phyloP scores from a whole-genome alignment of 257 asterid species.

The Nicotiana noctiflora region DNA sequence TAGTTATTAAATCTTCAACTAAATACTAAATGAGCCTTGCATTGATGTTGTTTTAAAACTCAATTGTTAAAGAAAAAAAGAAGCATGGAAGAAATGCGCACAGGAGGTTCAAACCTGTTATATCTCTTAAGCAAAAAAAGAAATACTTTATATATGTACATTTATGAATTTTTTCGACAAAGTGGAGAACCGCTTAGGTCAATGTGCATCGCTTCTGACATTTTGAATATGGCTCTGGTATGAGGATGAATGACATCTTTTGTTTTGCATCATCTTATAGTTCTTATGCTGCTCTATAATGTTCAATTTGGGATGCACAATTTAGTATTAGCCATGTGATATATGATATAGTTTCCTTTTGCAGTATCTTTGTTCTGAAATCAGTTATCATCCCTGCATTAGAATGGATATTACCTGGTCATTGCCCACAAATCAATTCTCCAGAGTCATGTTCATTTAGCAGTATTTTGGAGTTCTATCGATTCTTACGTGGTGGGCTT shows the following conservation, averaged over 20 bases:
- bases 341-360: background rate
- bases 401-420: slow-evolving; percentile 78
- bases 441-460: slow-evolving; percentile 43
- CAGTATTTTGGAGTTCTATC: slow-evolving; percentile 60
- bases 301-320: slow-evolving; percentile 1
- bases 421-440: slow-evolving; percentile 27
- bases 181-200: background rate
- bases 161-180: background rate
- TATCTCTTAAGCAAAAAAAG: background rate
- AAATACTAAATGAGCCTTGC: background rate
- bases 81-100: background rate
- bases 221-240: background rate
- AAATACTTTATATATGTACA: background rate
- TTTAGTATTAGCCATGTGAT: background rate
- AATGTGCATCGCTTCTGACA: background rate
- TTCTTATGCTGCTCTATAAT: background rate
- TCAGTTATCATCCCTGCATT: slow-evolving; percentile 66
- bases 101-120: background rate
- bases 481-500: slow-evolving; percentile 61
- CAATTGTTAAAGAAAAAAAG: background rate
- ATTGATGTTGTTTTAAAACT: background rate
- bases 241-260: background rate
- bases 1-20: background rate
- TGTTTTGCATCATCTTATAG: background rate
- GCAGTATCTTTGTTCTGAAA: slow-evolving; percentile 81